phyloP scores from a whole-genome alignment of 2,329 filamentous ascomycete genomes.

The Alternaria sp. region DNA sequence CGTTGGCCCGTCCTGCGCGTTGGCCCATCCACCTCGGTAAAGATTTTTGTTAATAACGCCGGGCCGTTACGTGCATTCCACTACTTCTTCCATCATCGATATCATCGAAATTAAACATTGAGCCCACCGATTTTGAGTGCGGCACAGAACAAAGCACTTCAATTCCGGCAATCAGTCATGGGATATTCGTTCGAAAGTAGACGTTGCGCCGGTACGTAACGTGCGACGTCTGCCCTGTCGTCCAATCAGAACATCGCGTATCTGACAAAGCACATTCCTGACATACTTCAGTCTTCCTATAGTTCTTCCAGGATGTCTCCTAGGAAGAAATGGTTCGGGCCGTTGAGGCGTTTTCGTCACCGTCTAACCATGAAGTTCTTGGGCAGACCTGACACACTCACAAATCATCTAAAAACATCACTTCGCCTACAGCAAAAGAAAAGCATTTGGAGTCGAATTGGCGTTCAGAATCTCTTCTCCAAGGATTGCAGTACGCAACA shows the following conservation, averaged over 20 bases:
- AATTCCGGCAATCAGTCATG: background rate
- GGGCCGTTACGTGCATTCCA: background rate
- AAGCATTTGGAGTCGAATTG: background rate
- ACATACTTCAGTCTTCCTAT: background rate
- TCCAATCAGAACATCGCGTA: constrained; percentile 1
- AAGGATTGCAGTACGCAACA: background rate
- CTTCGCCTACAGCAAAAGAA: background rate
- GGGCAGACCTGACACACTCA: background rate
- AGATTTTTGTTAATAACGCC: constrained; percentile 2
- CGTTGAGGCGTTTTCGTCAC: constrained; percentile 4
- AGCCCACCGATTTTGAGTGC: background rate
- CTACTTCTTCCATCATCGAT: background rate
- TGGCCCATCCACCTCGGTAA: too few relatives aligned
- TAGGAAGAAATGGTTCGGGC: background rate
- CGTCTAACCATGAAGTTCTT: background rate
- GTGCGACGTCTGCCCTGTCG: background rate
- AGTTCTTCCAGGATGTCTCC: background rate
- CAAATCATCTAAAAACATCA: background rate
- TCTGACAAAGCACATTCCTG: background rate
- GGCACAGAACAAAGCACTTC: too few relatives aligned
- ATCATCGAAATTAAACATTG: background rate
- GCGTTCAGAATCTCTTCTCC: background rate
- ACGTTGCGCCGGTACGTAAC: constrained; percentile 7
- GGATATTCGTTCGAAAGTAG: background rate
- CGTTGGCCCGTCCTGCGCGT: too few relatives aligned